A percentile compares a stretch with the other conserved stretches of the same genome.
These are phyloP conservation scores for Evernia prunastri DNA, from an alignment of 495 filamentous ascomycete species.

Conservation along the genomic window DNA sequence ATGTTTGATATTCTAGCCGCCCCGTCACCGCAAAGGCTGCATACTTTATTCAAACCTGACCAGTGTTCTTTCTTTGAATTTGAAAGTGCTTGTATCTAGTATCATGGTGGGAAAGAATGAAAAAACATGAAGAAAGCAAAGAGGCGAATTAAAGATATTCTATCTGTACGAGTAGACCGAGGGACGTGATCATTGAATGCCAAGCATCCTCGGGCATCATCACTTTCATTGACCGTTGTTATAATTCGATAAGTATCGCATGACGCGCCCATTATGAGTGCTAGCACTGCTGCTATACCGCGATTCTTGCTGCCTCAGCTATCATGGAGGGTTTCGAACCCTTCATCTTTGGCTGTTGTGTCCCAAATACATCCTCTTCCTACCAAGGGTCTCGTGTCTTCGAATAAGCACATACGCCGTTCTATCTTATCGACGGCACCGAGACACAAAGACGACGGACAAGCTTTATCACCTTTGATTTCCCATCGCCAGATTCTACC, in stretches of 20 bases:
- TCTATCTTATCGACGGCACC: constrained; percentile 6
- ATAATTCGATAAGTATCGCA: too few species aligned
- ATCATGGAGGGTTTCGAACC: constrained; percentile 19
- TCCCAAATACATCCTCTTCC: background rate
- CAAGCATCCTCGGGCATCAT: too few species aligned
- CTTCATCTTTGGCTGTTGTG: background rate
- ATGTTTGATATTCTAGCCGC: background rate
- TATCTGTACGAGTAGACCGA: too few species aligned
- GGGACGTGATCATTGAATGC: too few species aligned
- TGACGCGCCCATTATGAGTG: constrained; percentile 8
- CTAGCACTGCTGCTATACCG: constrained; percentile 17
- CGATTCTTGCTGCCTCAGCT: constrained; percentile 26
- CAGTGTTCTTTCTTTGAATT: background rate
- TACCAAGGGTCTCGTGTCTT: background rate
- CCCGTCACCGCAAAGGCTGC: background rate
- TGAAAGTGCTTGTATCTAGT: too few species aligned
- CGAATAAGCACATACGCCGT: background rate
- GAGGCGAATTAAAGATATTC: too few species aligned
- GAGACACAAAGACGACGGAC: constrained; percentile 2
- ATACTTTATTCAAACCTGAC: background rate
- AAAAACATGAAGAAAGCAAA: too few species aligned
- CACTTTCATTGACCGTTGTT: too few species aligned
- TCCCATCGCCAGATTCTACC: background rate
- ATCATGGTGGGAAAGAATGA: too few species aligned
- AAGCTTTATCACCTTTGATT: background rate